Evolutionary conservation across 140 eudicot species (phyloP), one percentile per base, ranked within the genome.

Genomic region (Stevia rebaudiana): DNA sequence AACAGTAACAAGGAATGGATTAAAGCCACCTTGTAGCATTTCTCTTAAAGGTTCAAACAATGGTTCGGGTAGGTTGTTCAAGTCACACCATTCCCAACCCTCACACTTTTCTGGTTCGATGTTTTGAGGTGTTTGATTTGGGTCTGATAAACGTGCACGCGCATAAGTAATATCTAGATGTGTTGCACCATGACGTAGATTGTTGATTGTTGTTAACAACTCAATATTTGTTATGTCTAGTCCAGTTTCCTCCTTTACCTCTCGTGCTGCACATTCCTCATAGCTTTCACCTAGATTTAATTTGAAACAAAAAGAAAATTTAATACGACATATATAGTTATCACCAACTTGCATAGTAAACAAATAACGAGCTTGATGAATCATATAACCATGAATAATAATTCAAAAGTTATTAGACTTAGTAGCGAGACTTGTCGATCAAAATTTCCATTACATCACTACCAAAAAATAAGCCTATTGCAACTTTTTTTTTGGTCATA

Each of bases 171-270:
- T 37, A 35, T 81, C 76, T 3, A 73, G 22, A 44, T 82, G 86
- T 17, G 55, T 63, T n/a, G 81, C 72, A 18, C 76, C 70, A 3
- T 78, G 24, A 28, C 6, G 2, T 10, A 86, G 63, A 36, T 57
- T 74, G 80, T 76, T 84, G n/a, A 76, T 72, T 18, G 78, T 72
- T 18, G 86, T 82, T 51, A 88, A 28, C 30, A 54, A 71, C 72
- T 88, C 87, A 17, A 71, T 66, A 12, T 70, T 65, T 40, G 46
- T 52, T 24, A 79, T 74, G 21, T 79, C 85, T 31, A 87, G 63
- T 44, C 94, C 95, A 6, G 95, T 84, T 75, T 87, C 92, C 61
- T 87, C 95, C 50, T 84, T 84, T 71, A 84, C 85, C 76, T 88
- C 95, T 65, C 94, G 69, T 6, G 79, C 80, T 6, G 87, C 95